Conservation (phyloP, 2,329 filamentous ascomycete species). For the Spiromastix sp. region DNA sequence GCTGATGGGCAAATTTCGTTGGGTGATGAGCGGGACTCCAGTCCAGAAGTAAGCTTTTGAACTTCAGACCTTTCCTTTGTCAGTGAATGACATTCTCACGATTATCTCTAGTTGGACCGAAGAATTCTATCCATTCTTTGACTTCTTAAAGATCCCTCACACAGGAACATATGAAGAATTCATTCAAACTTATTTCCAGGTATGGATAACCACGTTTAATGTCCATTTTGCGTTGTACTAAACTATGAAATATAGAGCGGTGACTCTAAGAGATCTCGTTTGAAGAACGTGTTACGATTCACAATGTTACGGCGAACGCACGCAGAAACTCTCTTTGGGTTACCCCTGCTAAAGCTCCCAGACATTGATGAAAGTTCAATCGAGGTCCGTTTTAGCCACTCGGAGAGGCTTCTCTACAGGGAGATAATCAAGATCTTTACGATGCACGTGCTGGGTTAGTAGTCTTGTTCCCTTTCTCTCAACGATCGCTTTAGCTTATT, state of each 20-base stretch:
- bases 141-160: conserved; percentile 25
- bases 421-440: conserved; percentile 39
- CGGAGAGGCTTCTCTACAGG: conserved; percentile 45
- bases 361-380: conserved; percentile 34
- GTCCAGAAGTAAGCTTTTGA: conserved; percentile 23
- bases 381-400: conserved; percentile 39
- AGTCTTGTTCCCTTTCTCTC: too few species aligned
- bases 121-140: conserved; percentile 31
- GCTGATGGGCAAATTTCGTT: conserved; percentile 26
- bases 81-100: neutral
- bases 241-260: conserved; percentile 7
- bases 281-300: conserved; percentile 20
- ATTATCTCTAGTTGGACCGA: conserved; percentile 16
- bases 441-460: conserved; percentile 15
- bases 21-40: conserved; percentile 31
- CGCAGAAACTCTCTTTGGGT: conserved; percentile 41
- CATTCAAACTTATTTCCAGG: conserved; percentile 3
- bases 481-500: too few species aligned
- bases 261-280: conserved; percentile 12
- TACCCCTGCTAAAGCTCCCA: conserved; percentile 46
- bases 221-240: neutral
- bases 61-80: neutral
- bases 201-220: neutral
- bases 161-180: conserved; percentile 14
- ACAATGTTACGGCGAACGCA: conserved; percentile 49